These are phyloP conservation scores for Klebsormidium nitens DNA, from an alignment of 139 green algal species.

Conservation along the genomic window DNA sequence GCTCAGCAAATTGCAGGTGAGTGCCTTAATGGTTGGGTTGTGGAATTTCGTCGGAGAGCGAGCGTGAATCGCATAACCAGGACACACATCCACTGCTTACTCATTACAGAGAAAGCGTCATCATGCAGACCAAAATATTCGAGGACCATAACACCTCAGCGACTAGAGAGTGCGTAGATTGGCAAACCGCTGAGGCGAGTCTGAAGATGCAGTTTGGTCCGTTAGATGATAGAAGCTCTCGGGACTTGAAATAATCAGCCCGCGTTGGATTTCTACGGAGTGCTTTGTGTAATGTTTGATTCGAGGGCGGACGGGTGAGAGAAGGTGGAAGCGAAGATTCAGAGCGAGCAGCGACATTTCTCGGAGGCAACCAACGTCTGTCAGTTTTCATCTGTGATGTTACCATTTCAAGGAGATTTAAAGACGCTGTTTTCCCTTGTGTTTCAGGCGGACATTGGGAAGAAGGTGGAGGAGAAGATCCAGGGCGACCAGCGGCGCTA, in stretches of 20 bases:
- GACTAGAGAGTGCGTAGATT: too few relatives aligned
- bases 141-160: too few relatives aligned
- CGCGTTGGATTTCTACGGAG: background rate
- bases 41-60: too few relatives aligned
- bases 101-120: too few relatives aligned
- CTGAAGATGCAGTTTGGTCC: too few relatives aligned
- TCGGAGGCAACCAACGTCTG: background rate
- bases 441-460: conserved; percentile 51
- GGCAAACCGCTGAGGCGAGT: too few relatives aligned
- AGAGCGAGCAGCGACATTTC: background rate
- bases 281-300: background rate
- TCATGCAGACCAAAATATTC: too few relatives aligned
- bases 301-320: too few relatives aligned
- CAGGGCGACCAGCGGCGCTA: conserved; percentile 89
- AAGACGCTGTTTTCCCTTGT: background rate
- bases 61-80: too few relatives aligned
- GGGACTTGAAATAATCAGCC: background rate
- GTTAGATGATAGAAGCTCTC: too few relatives aligned
- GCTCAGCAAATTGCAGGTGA: conserved; percentile 81
- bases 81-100: too few relatives aligned
- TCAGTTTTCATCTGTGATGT: conserved; percentile 68
- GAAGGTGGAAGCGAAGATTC: background rate
- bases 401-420: background rate
- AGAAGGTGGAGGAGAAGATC: conserved; percentile 94
- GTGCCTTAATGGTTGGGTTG: too few relatives aligned